Evolutionary conservation across 768 basidiomycete genomes (phyloP), one percentile per base, ranked within the genome.

Genomic region (Termitomyces sp.): DNA sequence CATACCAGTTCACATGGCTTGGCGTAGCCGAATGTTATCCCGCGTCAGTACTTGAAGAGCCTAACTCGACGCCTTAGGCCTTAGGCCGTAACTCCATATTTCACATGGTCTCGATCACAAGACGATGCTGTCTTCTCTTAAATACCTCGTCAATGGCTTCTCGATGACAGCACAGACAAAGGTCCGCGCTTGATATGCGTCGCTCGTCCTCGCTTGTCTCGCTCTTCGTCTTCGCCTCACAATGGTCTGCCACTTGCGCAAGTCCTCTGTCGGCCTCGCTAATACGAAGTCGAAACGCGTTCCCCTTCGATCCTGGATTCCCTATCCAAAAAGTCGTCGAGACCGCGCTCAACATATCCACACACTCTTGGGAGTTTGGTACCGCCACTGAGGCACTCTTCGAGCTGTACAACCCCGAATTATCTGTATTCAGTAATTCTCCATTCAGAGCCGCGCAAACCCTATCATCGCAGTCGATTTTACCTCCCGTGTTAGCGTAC

Each of bases 351-450:
- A 46, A 58, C 12, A 64, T 69, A 35, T 68, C 70, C 19, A 65
- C 64, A 11, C 68, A 70, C 44, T 69, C 68, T 11, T 71, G 71
- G 71, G 71, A 72, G 42, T 68, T 59, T 47, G 70, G 71, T n/a
- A 68, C 69, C 4, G 68, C 69, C 3, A 42, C 63, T 1, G 55
- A 71, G 55, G 66, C 68, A 2, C 62, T 72, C 5, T 58, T 72
- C 4, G 71, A 72, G 56, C 55, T 71, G 10, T 63, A 68, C 32
- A 59, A 62, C 27, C 63, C 71, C 1, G 54, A 61, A 9, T 35
- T 65, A 23, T 69, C 69, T 0, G 68, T 73, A 21, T 73, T 71
- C 53, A 65, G 69, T 3, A 37, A 60, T 7, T 11, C 27, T 0
- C 63, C 72, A 1, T 73, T 73, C 58, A n/a, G 41, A 3, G 51